Evolutionary conservation across 2,329 filamentous ascomycete genomes (phyloP).

Genomic region (Aspergillus awamori): DNA sequence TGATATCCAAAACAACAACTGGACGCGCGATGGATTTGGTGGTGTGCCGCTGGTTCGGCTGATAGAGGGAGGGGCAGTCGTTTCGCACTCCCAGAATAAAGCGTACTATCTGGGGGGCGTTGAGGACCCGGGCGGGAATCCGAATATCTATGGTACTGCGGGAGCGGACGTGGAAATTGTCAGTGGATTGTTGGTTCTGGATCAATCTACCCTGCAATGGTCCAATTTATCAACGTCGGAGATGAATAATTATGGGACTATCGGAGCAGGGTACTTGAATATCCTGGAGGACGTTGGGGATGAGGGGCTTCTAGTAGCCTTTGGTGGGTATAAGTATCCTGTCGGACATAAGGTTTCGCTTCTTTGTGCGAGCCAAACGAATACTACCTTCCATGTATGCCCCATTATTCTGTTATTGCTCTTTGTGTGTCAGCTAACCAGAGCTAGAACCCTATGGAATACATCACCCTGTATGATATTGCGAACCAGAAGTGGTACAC

Average conservation of each 20-base stretch:
- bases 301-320: conserved; percentile 10
- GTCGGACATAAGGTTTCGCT: conserved; percentile 7
- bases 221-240: conserved; percentile 7
- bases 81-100: conserved; percentile 6
- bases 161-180: conserved; percentile 8
- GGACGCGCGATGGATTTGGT: conserved; percentile 4
- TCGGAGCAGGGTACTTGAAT: conserved; percentile 11
- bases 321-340: conserved; percentile 14
- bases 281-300: conserved; percentile 13
- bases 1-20: conserved; percentile 6
- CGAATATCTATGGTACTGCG: conserved; percentile 2
- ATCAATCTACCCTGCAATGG: conserved; percentile 9
- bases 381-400: background rate
- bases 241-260: conserved; percentile 10
- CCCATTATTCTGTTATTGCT: too few species aligned
- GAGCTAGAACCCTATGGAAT: conserved; percentile 15
- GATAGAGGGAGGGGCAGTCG: conserved; percentile 1
- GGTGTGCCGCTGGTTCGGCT: conserved; percentile 7
- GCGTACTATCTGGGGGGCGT: conserved; percentile 12
- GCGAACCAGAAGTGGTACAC: conserved; percentile 13
- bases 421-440: background rate
- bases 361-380: conserved; percentile 3
- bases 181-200: conserved; percentile 3
- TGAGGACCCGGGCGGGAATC: conserved; percentile 10
- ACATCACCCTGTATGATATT: conserved; percentile 10